These are phyloP conservation scores for Waltergamsia citrina DNA, from an alignment of 2,329 filamentous ascomycete genomes.

Conservation along the genomic window DNA sequence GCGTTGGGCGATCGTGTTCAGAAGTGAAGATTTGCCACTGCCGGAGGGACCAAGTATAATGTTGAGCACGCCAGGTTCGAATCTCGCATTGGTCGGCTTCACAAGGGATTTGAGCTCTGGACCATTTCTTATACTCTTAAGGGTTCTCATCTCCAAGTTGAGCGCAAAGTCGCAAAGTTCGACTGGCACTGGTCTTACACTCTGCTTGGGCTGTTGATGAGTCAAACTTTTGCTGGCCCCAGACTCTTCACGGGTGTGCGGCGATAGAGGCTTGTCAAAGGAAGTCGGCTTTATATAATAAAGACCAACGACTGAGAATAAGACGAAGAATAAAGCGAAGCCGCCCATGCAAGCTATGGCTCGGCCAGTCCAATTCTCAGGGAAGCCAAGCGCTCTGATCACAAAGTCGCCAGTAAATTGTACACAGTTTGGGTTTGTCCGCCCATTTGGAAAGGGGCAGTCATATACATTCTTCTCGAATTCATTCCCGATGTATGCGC, in stretches of 20 bases:
- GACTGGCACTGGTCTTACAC: slow-evolving; percentile 54
- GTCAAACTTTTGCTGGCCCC: slow-evolving; percentile 52
- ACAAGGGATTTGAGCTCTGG: slow-evolving; percentile 50
- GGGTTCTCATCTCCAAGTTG: slow-evolving; percentile 50
- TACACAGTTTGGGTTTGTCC: slow-evolving; percentile 53
- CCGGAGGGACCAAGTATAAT: slow-evolving; percentile 76
- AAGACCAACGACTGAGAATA: slow-evolving; percentile 52
- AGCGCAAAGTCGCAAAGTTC: slow-evolving; percentile 55
- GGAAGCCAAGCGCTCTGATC: slow-evolving; percentile 60
- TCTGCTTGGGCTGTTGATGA: too few species aligned
- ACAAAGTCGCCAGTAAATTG: slow-evolving; percentile 63
- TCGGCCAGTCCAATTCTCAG: slow-evolving; percentile 54
- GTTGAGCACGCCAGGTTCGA: slow-evolving; percentile 60
- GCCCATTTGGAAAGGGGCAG: slow-evolving; percentile 55
- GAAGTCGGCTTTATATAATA: slow-evolving; percentile 60
- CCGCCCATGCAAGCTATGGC: slow-evolving; percentile 54
- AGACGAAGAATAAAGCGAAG: slow-evolving; percentile 55
- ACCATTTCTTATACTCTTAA: slow-evolving; percentile 40
- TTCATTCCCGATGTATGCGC: slow-evolving; percentile 63
- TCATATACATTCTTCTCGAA: slow-evolving; percentile 65
- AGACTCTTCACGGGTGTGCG: slow-evolving; percentile 60
- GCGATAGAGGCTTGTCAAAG: slow-evolving; percentile 47
- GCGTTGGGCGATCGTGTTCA: slow-evolving; percentile 64
- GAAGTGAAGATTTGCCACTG: slow-evolving; percentile 64
- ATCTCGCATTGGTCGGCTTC: slow-evolving; percentile 55